Evolutionary conservation across 2,329 filamentous ascomycete genomes (phyloP).

Genomic region (Hysterium pulicare): DNA sequence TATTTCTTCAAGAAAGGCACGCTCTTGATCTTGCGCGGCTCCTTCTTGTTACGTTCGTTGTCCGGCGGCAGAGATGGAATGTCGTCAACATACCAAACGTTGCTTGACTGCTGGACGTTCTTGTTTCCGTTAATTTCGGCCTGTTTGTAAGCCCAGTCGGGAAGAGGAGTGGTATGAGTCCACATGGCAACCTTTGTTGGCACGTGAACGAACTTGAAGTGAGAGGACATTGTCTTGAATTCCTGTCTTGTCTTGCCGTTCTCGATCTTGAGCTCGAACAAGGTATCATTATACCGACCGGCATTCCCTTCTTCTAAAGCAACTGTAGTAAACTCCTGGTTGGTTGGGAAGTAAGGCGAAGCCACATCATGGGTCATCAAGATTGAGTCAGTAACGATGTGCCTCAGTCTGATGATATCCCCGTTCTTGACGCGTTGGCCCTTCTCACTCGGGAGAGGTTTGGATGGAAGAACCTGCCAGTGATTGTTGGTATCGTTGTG

Average conservation of each 20-base stretch:
- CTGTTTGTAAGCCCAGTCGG: conserved; percentile 95
- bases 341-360: conserved; percentile 92
- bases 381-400: conserved; percentile 79
- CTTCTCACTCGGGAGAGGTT: conserved; percentile 47
- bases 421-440: conserved; percentile 73
- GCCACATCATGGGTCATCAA: conserved; percentile 95
- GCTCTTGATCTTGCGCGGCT: conserved; percentile 73
- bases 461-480: conserved; percentile 83
- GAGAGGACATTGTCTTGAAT: conserved; percentile 84
- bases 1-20: conserved; percentile 91
- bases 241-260: conserved; percentile 75
- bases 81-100: conserved; percentile 91
- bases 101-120: conserved; percentile 82
- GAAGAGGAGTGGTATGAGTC: conserved; percentile 93
- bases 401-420: conserved; percentile 80
- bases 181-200: conserved; percentile 98
- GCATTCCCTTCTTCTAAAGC: conserved; percentile 67
- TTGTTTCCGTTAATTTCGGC: conserved; percentile 99
- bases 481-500: conserved; percentile 99
- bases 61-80: conserved; percentile 75
- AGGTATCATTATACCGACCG: conserved; percentile 76
- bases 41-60: conserved; percentile 69
- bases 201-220: conserved; percentile 94
- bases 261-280: conserved; percentile 91
- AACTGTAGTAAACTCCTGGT: conserved; percentile 95